Conservation (phyloP, 164 flowering plant species). For the Dillenia suffruticosa region DNA sequence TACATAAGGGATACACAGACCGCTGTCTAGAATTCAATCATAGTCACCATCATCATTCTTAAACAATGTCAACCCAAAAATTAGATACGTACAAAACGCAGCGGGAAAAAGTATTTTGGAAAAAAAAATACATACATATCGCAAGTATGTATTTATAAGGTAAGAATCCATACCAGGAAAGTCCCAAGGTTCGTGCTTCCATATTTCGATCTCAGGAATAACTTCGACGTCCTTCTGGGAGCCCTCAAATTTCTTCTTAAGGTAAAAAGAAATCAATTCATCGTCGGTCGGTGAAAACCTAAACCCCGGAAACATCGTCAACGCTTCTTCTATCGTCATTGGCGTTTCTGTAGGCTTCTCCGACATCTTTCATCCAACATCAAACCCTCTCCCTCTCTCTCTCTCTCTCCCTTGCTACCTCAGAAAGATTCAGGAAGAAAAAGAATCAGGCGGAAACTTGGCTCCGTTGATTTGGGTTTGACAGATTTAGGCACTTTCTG, state of each 20-base stretch:
- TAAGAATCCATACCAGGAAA: conserved; percentile 45
- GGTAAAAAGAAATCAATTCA: conserved; percentile 53
- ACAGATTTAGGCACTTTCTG: too few species aligned
- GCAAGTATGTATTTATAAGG: background rate
- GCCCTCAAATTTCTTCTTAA: conserved; percentile 56
- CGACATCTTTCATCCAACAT: background rate
- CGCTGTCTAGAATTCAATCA: too few species aligned
- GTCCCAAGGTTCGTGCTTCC: conserved; percentile 70
- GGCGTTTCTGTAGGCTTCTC: background rate
- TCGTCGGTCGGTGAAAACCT: conserved; percentile 72
- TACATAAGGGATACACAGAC: too few species aligned
- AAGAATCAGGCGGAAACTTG: too few species aligned
- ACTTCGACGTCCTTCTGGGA: conserved; percentile 39
- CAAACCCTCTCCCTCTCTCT: too few species aligned
- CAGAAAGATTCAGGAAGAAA: too few species aligned
- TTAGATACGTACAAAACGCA: too few species aligned
- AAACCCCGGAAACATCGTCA: conserved; percentile 63
- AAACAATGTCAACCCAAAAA: too few species aligned
- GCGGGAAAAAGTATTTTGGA: background rate
- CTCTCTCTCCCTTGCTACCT: too few species aligned
- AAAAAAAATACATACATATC: background rate
- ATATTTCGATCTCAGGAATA: conserved; percentile 58
- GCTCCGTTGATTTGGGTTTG: too few species aligned
- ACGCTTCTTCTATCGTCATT: conserved; percentile 11
- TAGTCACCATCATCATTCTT: too few species aligned